These are phyloP conservation scores for Elsinoe arachidis DNA, from an alignment of 2,329 filamentous ascomycete species.

Conservation along the genomic window DNA sequence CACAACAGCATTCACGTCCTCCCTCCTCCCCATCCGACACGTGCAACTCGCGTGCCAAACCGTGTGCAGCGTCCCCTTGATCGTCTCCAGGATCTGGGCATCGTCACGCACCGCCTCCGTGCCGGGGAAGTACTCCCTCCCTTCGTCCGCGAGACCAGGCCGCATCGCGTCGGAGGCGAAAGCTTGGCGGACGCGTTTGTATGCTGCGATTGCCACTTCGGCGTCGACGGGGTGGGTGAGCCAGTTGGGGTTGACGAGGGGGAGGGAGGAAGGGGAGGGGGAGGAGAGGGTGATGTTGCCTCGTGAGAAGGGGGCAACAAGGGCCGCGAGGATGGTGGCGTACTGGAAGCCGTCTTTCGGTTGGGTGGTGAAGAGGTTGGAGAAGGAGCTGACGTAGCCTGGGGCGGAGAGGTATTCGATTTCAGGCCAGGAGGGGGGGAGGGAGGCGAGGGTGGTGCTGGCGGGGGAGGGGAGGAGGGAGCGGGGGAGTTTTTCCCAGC, in stretches of 20 bases:
- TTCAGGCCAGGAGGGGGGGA: conserved; percentile 31
- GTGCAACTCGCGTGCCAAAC: conserved; percentile 2
- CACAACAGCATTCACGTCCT: conserved; percentile 24
- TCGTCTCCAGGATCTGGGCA: not conserved
- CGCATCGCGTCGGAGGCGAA: not conserved
- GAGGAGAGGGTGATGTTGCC: conserved; percentile 21
- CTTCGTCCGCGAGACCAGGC: not conserved
- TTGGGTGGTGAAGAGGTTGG: conserved; percentile 38
- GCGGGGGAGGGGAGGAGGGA: conserved; percentile 30
- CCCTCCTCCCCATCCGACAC: conserved; percentile 19
- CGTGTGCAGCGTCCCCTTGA: conserved; percentile 2
- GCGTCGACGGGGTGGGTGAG: conserved; percentile 31
- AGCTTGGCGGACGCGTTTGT: not conserved
- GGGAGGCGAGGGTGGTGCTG: conserved; percentile 28
- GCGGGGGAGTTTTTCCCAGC: conserved; percentile 34
- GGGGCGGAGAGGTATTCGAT: conserved; percentile 32
- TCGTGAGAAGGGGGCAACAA: conserved; percentile 25
- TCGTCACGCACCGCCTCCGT: not conserved
- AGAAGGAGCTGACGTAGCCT: conserved; percentile 20
- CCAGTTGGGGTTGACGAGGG: conserved; percentile 34
- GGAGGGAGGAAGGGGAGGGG: conserved; percentile 25
- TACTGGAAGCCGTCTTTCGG: conserved; percentile 38
- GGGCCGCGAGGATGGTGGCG: conserved; percentile 27
- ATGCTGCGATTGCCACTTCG: not conserved
- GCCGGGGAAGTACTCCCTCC: conserved; percentile 10